Evolutionary conservation across 2,329 filamentous ascomycete species (phyloP), one percentile per base, ranked within the genome.

Genomic region (Ophiocordyceps polyrhachis-furcata): DNA sequence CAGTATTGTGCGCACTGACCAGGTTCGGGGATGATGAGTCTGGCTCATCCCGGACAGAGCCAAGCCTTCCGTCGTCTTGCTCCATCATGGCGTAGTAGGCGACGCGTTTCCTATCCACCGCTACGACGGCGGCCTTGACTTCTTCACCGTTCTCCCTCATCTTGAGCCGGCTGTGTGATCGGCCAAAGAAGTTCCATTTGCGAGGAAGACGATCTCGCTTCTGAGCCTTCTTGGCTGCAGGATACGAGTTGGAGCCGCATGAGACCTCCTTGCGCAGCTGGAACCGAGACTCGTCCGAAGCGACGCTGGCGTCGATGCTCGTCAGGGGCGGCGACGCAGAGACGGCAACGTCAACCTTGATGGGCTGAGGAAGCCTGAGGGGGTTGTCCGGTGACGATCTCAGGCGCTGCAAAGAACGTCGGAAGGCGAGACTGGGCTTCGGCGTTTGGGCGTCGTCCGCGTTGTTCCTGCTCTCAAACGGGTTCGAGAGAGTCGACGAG

Each of bases 1-100:
- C 31, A 6, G 31, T 14, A 15, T 15, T 32, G 13, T 6, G 31
- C 31, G 13, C 19, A 5, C 17, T 11, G 9, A 11, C 17, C n/a
- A 12, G 35, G n/a, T 11, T 38, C n/a, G 19, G 35, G n/a, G 35
- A 38, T 38, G 35, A 38, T 38, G 35, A 38, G 15, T 6, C 31
- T n/a, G 5, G 32, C 12, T 74, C 65, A 28, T 70, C 66, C 31
- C 60, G 59, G 5, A 65, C 55, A 42, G 62, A 59, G 45, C 58
- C 51, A 1, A 57, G 53, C 17, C 66, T 65, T 8, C 67, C 57
- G 42, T 73, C 65, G 53, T 72, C 70, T 49, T 68, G 66, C 49
- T 77, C 74, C 55, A 79, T 68, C 56, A 79, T 73, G 8, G 75
- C 68, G 52, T 80, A 79, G 50, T 74, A 78, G 2, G 76, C 68